phyloP scores from a whole-genome alignment of 2,329 filamentous ascomycete genomes.

The Talaromyces marneffei region DNA sequence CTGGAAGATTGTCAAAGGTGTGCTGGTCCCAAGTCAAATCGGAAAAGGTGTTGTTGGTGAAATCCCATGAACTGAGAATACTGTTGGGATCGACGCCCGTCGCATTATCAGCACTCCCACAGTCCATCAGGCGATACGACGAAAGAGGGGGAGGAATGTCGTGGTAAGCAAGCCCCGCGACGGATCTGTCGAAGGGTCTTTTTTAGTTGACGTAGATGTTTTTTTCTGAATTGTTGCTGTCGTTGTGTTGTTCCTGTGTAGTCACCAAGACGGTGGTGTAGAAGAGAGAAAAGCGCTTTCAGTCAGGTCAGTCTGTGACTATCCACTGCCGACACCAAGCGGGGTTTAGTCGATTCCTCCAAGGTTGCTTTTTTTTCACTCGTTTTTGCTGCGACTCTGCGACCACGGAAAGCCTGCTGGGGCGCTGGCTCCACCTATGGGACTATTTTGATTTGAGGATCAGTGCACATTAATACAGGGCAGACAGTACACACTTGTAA shows the following conservation, averaged over 20 bases:
- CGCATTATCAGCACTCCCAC: slow-evolving; percentile 26
- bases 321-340: slow-evolving; percentile 4
- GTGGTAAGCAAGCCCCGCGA: slow-evolving; percentile 5
- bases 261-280: background rate
- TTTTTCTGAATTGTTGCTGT: background rate
- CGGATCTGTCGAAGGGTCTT: background rate
- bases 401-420: slow-evolving; percentile 2
- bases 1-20: slow-evolving; percentile 32
- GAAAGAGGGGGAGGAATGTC: background rate
- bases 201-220: background rate
- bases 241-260: no score
- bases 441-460: background rate
- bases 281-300: background rate
- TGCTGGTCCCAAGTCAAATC: slow-evolving; percentile 32
- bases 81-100: slow-evolving; percentile 39
- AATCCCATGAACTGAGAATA: slow-evolving; percentile 36
- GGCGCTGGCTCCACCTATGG: background rate
- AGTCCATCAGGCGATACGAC: slow-evolving; percentile 10
- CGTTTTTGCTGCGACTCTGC: background rate
- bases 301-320: background rate
- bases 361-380: slow-evolving; percentile 5
- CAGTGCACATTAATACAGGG: background rate
- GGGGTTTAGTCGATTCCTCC: background rate
- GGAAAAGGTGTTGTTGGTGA: slow-evolving; percentile 23
- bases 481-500: background rate